phyloP scores from a whole-genome alignment of 148 eudicot genomes.

The Rhododendron kiyosumense region DNA sequence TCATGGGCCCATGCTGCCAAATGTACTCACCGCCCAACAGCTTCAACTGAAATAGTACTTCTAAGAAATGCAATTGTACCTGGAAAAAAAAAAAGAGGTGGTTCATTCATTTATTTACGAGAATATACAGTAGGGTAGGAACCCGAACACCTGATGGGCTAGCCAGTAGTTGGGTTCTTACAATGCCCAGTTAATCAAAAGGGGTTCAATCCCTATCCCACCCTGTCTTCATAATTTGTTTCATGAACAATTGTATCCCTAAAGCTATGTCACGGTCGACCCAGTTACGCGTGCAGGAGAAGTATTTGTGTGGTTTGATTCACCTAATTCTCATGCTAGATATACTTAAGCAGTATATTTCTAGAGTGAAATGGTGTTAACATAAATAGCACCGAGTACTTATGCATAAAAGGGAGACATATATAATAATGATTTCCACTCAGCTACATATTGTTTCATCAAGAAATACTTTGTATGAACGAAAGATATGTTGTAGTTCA shows the following conservation, averaged over 20 bases:
- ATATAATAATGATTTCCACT: not conserved
- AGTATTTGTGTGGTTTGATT: not conserved
- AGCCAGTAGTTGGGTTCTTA: not conserved
- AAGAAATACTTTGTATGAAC: not conserved
- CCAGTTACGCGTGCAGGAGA: not conserved
- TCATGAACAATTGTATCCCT: not conserved
- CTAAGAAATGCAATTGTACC: slow-evolving; percentile 85
- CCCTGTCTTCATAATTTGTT: no score
- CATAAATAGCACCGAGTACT: not conserved
- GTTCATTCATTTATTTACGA: not conserved
- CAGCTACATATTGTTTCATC: not conserved
- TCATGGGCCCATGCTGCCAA: slow-evolving; percentile 90
- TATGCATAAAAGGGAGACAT: not conserved
- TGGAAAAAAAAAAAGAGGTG: slow-evolving; percentile 21
- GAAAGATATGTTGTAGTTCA: not conserved
- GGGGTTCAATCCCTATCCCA: not conserved
- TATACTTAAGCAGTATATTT: not conserved
- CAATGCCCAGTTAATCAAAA: not conserved
- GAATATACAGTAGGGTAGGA: not conserved
- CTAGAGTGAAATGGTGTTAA: not conserved
- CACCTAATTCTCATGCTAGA: not conserved
- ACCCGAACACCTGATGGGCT: not conserved
- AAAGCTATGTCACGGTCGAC: not conserved
- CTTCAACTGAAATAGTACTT: slow-evolving; percentile 83
- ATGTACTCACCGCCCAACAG: slow-evolving; percentile 87